Evolutionary conservation across 495 filamentous ascomycete genomes (phyloP), one percentile per base, ranked within the genome.

Genomic region (Cudoniella acicularis): DNA sequence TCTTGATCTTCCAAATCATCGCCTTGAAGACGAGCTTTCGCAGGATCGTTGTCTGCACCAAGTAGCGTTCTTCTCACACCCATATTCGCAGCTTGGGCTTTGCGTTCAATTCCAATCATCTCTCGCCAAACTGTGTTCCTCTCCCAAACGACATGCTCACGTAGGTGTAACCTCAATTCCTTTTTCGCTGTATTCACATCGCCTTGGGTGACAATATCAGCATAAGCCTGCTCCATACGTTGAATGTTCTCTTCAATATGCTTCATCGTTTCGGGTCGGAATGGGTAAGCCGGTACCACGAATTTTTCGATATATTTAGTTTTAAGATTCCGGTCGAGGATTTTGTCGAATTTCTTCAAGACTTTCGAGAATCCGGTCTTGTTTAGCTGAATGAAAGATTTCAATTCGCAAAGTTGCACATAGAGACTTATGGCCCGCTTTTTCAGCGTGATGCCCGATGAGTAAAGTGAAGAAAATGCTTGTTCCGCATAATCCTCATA

Each of bases 131-230:
- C 94, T 0, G 94, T 99, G 64, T 99, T 99, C 48, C 94, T 82
- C 67, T 99, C 94, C 95, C 95, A 99, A 27, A 98, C 92, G 17
- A 99, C 93, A 75, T 99, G 94, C 72, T 99, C 94, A 64, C 94
- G 79, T 25, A 99, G 78, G 70, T 99, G 91, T 20, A 96, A 84
- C 46, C 94, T 82, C 43, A 99, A 79, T 65, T 98, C 94, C 52
- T 88, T 86, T 52, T 80, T 87, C 1, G 94, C 94, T 11, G 84
- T 70, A 18, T 78, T 73, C 3, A 87, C 69, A 64, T 97, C 88
- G 10, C 90, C 91, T 51, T 88, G 80, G 0, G 92, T 95, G 49
- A 92, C 85, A 16, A 96, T 75, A 22, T 84, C 79, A 0, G 91
- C 86, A 70, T 98, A 99, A 9, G 85, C 82, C 42, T 82, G 74